A percentile compares a stretch with the other conserved stretches of the same genome.
phyloP scores from a whole-genome alignment of 2,329 filamentous ascomycete species.

The Monosporascus sp. region DNA sequence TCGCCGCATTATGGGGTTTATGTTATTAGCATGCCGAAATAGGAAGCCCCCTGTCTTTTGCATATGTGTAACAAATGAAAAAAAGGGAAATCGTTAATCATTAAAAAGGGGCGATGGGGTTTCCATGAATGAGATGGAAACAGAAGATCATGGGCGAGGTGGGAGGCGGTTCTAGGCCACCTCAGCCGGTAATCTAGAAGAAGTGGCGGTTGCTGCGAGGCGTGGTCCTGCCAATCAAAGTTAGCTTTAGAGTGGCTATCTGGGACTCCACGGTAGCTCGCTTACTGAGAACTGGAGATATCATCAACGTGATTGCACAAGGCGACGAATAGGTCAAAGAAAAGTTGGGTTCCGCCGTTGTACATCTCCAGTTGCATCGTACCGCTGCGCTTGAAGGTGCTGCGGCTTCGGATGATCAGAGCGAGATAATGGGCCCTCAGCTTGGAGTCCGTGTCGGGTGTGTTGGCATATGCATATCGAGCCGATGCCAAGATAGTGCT shows the following conservation, averaged over 20 bases:
- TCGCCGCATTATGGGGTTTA: slow-evolving; percentile 16
- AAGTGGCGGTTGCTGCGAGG: slow-evolving; percentile 41
- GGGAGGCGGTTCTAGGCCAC: background rate
- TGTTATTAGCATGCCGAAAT: background rate
- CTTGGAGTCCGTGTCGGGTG: slow-evolving; percentile 85
- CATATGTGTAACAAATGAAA: background rate
- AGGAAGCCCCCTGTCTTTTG: background rate
- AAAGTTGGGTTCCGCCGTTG: slow-evolving; percentile 72
- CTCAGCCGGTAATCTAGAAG: slow-evolving; percentile 15
- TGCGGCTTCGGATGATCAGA: slow-evolving; percentile 80
- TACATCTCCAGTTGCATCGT: slow-evolving; percentile 97
- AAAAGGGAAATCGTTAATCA: slow-evolving; percentile 19
- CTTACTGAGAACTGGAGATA: slow-evolving; percentile 52
- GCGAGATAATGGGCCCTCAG: slow-evolving; percentile 86
- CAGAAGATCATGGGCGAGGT: slow-evolving; percentile 1
- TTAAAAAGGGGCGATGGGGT: slow-evolving; percentile 10
- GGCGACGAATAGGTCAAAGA: slow-evolving; percentile 91
- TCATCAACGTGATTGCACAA: slow-evolving; percentile 86
- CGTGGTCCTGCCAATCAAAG: slow-evolving; percentile 28
- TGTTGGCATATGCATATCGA: slow-evolving; percentile 85
- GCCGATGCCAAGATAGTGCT: slow-evolving; percentile 81
- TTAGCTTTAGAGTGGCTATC: slow-evolving; percentile 5
- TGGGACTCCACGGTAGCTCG: slow-evolving; percentile 5
- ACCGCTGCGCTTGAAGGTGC: slow-evolving; percentile 86
- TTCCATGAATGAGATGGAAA: slow-evolving; percentile 2